Base-by-base conservation (phyloP, 1,139 yeast species). In the Geotrichum restrictum region DNA sequence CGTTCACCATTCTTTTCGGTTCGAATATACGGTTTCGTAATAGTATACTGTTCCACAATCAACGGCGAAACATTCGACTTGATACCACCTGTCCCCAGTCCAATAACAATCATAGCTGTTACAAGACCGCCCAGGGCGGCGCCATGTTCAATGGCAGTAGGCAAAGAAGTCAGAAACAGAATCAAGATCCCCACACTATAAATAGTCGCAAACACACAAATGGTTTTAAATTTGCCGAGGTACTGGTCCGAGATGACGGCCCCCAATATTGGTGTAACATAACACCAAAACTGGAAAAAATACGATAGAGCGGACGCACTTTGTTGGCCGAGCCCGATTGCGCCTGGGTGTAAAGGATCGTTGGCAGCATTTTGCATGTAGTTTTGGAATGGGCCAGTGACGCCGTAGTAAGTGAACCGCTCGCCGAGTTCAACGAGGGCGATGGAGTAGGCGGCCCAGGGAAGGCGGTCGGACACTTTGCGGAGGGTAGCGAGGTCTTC, bases 231-330 rank as follows among this genome's bases (percentile, higher is more conserved):
- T 66, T 84, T 82, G 56, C 94, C 94, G 74, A 80, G 78, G 68
- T 74, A 81, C 60, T 85, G 80, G 69, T 87, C 95, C 50, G 94
- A 82, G 33, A 86, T 60, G 70, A 83, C 80, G 54, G 91, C 95
- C 64, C 91, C 91, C 54, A 82, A 72, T 54, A 87, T 75, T 34
- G 95, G 95, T 45, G 91, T 83, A 46, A 85, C 75, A 66, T 87
- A 87, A 66, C 91, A 85, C 85, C 89, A 83, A 65, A 87, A 86
- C 65, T 84, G 88, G 76, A 85, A 82, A 63, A 85, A 81, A 66
- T 84, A 81, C 14, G 88, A 80, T 58, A 87, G 75, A 27, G 88
- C 94, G 48, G 88, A 82, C 32, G 95, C 89, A 61, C 83, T 81
- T 56, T 75, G 75, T 48, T 80, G 75, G 48, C 83, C 82, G 60